Percentiles rank a stretch among this genome's conserved stretches.
Conservation (phyloP, 352 stramenopile species). For the Globisporangium abappressorium region DNA sequence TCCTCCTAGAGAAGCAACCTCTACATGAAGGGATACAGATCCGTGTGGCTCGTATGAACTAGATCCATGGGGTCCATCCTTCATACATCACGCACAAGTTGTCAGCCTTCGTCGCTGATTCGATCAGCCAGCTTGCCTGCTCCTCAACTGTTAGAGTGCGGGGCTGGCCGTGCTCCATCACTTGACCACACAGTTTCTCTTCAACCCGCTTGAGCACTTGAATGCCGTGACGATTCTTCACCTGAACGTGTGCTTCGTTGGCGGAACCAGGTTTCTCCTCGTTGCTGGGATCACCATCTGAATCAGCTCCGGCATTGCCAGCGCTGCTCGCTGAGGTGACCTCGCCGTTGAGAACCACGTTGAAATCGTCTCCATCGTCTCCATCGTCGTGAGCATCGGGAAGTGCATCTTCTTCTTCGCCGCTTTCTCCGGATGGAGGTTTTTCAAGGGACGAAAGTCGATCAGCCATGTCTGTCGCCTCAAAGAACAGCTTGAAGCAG, state of each 20-base stretch:
- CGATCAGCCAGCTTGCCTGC: slow-evolving; percentile 79
- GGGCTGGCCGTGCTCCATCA: slow-evolving; percentile 30
- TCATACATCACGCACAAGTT: slow-evolving; percentile 90
- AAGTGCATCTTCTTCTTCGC: slow-evolving; percentile 3
- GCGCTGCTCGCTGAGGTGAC: slow-evolving; percentile 4
- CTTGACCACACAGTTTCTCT: slow-evolving; percentile 62
- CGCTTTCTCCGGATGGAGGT: slow-evolving; percentile 8
- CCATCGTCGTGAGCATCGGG: slow-evolving; percentile 7
- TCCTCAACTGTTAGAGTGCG: slow-evolving; percentile 59
- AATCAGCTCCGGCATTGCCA: slow-evolving; percentile 6
- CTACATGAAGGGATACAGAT: neutral
- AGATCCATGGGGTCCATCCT: slow-evolving; percentile 89
- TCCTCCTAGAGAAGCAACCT: neutral
- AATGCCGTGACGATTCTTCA: slow-evolving; percentile 50
- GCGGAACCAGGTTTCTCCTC: neutral
- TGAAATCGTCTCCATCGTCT: slow-evolving; percentile 18
- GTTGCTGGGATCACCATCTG: neutral
- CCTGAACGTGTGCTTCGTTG: slow-evolving; percentile 13
- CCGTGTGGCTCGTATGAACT: neutral
- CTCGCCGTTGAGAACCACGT: slow-evolving; percentile 13
- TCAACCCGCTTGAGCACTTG: slow-evolving; percentile 74
- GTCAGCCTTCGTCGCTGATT: slow-evolving; percentile 71
- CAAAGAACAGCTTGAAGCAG: slow-evolving; percentile 64
- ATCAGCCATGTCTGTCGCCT: slow-evolving; percentile 62
- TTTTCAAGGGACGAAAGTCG: slow-evolving; percentile 33